Evolutionary conservation across 2,329 filamentous ascomycete genomes (phyloP), one percentile per base, ranked within the genome.

Genomic region (Aspergillus transmontanensis): DNA sequence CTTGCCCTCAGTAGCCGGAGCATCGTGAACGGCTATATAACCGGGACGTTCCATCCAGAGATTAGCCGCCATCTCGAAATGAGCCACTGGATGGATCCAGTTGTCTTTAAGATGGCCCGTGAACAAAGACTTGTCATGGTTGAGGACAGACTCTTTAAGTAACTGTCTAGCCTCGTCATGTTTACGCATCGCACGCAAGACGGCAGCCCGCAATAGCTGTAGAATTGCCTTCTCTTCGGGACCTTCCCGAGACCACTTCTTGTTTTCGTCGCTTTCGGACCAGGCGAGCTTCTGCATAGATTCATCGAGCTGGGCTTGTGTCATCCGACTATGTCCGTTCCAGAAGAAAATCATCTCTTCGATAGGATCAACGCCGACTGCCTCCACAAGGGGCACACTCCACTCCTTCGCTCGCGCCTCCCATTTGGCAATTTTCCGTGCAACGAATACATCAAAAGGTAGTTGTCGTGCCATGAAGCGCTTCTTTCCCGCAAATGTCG

Each of bases 301-400:
- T 48, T 82, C 79, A 55, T 90, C 81, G 16, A 97, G 81, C 64
- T 94, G 86, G 0, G 80, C 79, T 0, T 79, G 71, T 2, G 85
- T 82, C 92, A 97, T 96, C 60, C 93, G 88, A 78, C 92, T 94
- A 70, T 87, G 88, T 0, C 94, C 94, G 72, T 92, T 94, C 94
- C 94, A 98, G 71, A 98, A 88, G 76, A 94, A 96, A 14, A 91
- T 89, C 90, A 98, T 96, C 80, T 98, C 95, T 71, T 93, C 87
- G 0, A 92, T 82, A 0, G 95, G 95, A 64, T 89, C 91, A 3
- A 92, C 84, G 0, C 93, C 93, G 10, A 96, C 84, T 0, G 91
- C 93, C 69, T 98, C 94, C 1, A 90, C 85, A 4, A 97, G 82
- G 55, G 89, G 86, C 36, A 92, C 79, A 2, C 85, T 82, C 77